A percentile compares a stretch with the other conserved stretches of the same genome.
phyloP scores from a whole-genome alignment of 2,329 filamentous ascomycete genomes.

The Fusarium pseudonygamai region DNA sequence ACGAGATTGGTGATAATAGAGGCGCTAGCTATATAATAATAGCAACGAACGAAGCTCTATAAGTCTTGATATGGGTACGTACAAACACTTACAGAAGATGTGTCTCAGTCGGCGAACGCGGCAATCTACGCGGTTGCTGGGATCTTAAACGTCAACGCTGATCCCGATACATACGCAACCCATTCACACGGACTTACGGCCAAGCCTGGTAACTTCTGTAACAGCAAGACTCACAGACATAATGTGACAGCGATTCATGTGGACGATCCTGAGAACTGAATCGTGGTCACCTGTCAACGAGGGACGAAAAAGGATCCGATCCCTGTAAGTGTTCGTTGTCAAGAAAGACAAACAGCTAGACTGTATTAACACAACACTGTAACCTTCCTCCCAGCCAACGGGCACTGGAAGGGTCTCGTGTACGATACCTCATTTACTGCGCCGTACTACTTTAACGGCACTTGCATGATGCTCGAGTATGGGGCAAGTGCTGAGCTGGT shows the following conservation, averaged over 20 bases:
- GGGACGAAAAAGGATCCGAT: neutral
- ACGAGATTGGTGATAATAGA: neutral
- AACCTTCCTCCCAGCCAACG: neutral
- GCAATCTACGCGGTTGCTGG: slow-evolving; percentile 18
- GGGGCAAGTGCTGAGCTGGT: slow-evolving; percentile 12
- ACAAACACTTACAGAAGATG: neutral
- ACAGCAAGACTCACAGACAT: slow-evolving; percentile 9
- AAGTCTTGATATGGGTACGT: neutral
- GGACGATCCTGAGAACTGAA: slow-evolving; percentile 37
- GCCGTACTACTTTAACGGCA: slow-evolving; percentile 18
- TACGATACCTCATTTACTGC: slow-evolving; percentile 17
- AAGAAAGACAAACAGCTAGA: neutral
- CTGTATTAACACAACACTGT: slow-evolving; percentile 6
- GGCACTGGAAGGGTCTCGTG: neutral
- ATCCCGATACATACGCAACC: slow-evolving; percentile 13
- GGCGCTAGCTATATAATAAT: neutral
- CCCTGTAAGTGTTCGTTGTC: slow-evolving; percentile 12
- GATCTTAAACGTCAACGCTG: slow-evolving; percentile 22
- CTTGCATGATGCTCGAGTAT: slow-evolving; percentile 4
- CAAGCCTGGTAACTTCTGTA: slow-evolving; percentile 6
- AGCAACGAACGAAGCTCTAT: neutral
- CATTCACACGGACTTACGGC: slow-evolving; percentile 5
- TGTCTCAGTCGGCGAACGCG: slow-evolving; percentile 15
- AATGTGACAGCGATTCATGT: slow-evolving; percentile 41
- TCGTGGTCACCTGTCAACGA: slow-evolving; percentile 16